Conservation (phyloP, 106 monocot species). For the Allium sativum region DNA sequence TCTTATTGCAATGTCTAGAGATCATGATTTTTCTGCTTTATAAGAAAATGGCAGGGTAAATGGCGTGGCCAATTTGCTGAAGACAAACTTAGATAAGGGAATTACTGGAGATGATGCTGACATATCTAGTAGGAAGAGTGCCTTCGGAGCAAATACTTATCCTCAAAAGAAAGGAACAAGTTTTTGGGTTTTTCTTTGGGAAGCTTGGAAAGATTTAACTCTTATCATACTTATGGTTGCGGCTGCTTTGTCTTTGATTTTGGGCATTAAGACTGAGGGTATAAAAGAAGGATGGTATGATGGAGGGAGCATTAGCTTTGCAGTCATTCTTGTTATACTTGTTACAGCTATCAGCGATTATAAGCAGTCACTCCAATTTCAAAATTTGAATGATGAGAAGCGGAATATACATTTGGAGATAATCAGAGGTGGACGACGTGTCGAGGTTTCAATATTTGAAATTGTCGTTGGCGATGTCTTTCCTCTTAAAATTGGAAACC, state of each 20-base stretch:
- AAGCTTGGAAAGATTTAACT: conserved; percentile 82
- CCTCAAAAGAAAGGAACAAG: conserved; percentile 83
- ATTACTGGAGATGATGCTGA: conserved; percentile 64
- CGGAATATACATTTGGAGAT: conserved; percentile 82
- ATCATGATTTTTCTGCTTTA: conserved; percentile 62
- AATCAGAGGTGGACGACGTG: conserved; percentile 53
- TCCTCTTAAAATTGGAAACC: conserved; percentile 78
- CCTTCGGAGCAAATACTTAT: conserved; percentile 81
- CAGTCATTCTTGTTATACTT: conserved; percentile 82
- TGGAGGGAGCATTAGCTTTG: conserved; percentile 90
- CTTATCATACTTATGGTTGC: conserved; percentile 85
- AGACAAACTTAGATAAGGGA: conserved; percentile 60
- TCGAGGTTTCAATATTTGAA: conserved; percentile 63
- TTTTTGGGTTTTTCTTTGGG: conserved; percentile 85
- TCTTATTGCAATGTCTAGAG: conserved; percentile 70
- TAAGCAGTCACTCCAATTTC: conserved; percentile 80
- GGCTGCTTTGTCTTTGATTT: conserved; percentile 59
- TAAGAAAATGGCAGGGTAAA: conserved; percentile 69
- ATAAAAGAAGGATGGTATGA: conserved; percentile 99
- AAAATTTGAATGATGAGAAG: conserved; percentile 80
- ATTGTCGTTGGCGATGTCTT: conserved; percentile 75
- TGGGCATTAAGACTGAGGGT: conserved; percentile 60
- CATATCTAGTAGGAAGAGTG: conserved; percentile 40
- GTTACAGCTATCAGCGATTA: conserved; percentile 95
- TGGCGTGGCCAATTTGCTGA: conserved; percentile 45